phyloP scores from a whole-genome alignment of 176 grass and related monocot genomes.

The Oryza officinalis region DNA sequence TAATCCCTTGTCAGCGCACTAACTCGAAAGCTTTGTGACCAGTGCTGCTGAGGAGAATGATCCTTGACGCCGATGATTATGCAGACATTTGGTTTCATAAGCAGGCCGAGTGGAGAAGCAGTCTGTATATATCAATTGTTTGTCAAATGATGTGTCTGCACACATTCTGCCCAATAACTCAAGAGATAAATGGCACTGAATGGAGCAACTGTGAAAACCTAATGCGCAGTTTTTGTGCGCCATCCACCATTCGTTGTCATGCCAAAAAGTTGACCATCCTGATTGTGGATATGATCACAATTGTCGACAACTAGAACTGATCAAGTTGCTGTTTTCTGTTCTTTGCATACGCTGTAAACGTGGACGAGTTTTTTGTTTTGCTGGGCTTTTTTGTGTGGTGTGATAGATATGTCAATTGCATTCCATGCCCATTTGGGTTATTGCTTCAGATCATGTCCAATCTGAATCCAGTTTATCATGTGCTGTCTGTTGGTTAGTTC shows the following conservation, averaged over 20 bases:
- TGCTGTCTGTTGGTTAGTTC: neutral
- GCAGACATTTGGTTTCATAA: neutral
- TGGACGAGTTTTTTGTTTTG: neutral
- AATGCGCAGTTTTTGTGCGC: neutral
- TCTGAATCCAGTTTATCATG: neutral
- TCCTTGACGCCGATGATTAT: neutral
- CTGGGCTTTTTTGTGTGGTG: neutral
- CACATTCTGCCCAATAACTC: slow-evolving; percentile 8
- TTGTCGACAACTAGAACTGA: neutral
- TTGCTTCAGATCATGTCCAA: neutral
- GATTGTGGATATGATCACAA: neutral
- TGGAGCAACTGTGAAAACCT: neutral
- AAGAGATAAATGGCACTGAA: slow-evolving; percentile 4
- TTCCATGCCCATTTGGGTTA: neutral
- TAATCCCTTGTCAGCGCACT: neutral
- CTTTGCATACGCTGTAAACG: neutral
- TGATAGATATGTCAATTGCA: neutral
- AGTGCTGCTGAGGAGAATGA: slow-evolving; percentile 25
- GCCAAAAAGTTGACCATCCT: neutral
- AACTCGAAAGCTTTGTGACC: neutral
- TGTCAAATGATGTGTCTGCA: neutral
- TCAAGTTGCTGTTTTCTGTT: neutral
- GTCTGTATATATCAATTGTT: slow-evolving; percentile 6
- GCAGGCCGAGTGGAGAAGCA: neutral
- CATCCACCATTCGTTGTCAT: neutral